A percentile compares a stretch with the other conserved stretches of the same genome.
phyloP scores from a whole-genome alignment of 345 rosid genomes.

The Lumnitzera littorea region DNA sequence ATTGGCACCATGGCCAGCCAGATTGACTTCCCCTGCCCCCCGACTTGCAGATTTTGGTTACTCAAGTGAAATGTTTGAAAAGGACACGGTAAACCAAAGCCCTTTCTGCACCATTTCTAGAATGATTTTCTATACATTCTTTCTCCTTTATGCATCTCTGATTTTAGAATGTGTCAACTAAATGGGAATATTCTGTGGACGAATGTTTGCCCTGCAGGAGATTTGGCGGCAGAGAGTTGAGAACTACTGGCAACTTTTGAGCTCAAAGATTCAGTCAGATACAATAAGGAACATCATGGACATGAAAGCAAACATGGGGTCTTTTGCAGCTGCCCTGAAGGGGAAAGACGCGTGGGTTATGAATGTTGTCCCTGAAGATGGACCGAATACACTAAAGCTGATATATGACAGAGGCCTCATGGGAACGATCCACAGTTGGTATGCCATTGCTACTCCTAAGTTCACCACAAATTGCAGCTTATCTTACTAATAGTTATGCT shows the following conservation, averaged over 20 bases:
- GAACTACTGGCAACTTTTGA: slow-evolving; percentile 70
- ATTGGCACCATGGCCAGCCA: slow-evolving; percentile 97
- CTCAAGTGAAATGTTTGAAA: slow-evolving; percentile 66
- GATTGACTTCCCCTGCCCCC: slow-evolving; percentile 76
- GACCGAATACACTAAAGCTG: slow-evolving; percentile 75
- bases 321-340: slow-evolving; percentile 89
- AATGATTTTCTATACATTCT: no score
- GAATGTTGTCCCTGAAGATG: slow-evolving; percentile 75
- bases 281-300: slow-evolving; percentile 89
- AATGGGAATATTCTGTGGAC: slow-evolving; percentile 4
- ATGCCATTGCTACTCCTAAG: slow-evolving; percentile 3
- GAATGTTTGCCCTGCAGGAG: slow-evolving; percentile 40
- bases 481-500: no score
- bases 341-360: slow-evolving; percentile 88
- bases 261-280: slow-evolving; percentile 60
- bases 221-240: slow-evolving; percentile 69
- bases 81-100: slow-evolving; percentile 54
- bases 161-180: not conserved
- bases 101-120: no score
- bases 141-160: not conserved
- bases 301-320: slow-evolving; percentile 93
- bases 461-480: no score
- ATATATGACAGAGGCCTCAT: slow-evolving; percentile 87
- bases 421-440: slow-evolving; percentile 80
- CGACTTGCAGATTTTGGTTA: slow-evolving; percentile 91